A percentile compares a stretch with the other conserved stretches of the same genome.
These are phyloP conservation scores for Penicillium salamii DNA, from an alignment of 495 filamentous ascomycete species.

Conservation along the genomic window DNA sequence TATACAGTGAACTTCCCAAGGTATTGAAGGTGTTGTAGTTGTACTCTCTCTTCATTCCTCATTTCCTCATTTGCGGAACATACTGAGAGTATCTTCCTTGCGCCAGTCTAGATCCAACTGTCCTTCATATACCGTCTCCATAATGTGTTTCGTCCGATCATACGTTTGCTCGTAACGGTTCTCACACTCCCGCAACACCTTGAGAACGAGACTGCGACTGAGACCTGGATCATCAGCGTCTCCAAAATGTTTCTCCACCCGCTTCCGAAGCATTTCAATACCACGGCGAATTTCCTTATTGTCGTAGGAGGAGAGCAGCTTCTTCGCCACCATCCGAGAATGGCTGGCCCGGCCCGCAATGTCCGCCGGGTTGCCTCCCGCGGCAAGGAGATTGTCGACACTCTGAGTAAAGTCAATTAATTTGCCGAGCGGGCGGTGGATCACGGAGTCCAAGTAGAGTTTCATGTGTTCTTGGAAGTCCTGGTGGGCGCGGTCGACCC, in stretches of 20 bases:
- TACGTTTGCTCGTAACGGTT: slow-evolving; percentile 70
- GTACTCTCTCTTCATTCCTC: slow-evolving; percentile 5
- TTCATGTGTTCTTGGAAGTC: slow-evolving; percentile 88
- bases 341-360: slow-evolving; percentile 75
- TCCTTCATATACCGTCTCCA: slow-evolving; percentile 61
- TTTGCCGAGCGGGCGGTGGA: slow-evolving; percentile 84
- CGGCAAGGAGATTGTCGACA: slow-evolving; percentile 64
- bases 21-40: too few species aligned
- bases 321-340: slow-evolving; percentile 77
- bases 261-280: slow-evolving; percentile 78
- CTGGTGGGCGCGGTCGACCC: slow-evolving; percentile 69
- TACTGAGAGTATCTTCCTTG: slow-evolving; percentile 52
- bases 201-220: slow-evolving; percentile 65
- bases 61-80: slow-evolving; percentile 47
- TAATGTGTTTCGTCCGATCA: slow-evolving; percentile 63
- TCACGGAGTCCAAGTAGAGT: slow-evolving; percentile 81
- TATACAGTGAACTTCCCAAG: neutral
- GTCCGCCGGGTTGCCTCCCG: slow-evolving; percentile 36
- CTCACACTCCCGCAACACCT: slow-evolving; percentile 81
- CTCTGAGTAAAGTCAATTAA: slow-evolving; percentile 87
- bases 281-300: slow-evolving; percentile 78
- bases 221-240: slow-evolving; percentile 75
- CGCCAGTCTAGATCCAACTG: slow-evolving; percentile 61
- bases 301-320: slow-evolving; percentile 76
- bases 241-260: slow-evolving; percentile 95